Evolutionary conservation across 495 filamentous ascomycete species (phyloP), one percentile per base, ranked within the genome.

Genomic region (Xanthoparmelia taractica): DNA sequence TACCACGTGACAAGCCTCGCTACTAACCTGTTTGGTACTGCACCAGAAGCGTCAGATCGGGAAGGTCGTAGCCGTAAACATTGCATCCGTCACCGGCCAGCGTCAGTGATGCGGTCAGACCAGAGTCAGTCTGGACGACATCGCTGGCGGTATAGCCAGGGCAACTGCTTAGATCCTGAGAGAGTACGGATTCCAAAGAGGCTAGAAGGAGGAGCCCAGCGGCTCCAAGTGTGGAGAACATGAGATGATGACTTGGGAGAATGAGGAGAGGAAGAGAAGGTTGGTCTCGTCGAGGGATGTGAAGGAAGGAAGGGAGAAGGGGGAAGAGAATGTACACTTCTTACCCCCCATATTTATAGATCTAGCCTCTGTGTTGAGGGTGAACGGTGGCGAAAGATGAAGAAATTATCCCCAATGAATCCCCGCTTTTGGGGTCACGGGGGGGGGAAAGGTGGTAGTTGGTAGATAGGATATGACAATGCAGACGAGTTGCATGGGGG

Each of bases 131-230:
- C 40, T 81, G 77, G 60, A 78, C 74, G 48, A 92, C 74, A 72
- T 90, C 86, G 25, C 76, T 80, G 45, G 86, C 89, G 23, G 76
- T 80, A 69, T 95, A 95, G 8, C 90, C 90, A 18, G 88, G 87
- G 67, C 89, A 93, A 23, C 50, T n/a, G 29, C 50, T 54, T 18
- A 54, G 8, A 33, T 33, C 6, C 20, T 54, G 50, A 18, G 50
- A 54, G 29, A 33, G 13, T 33, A 54, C 29, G 29, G 50, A 2
- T 20, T 15, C 33, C 29, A 54, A 6, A 33, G 29, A 33, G 20
- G 3, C 50, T 15, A 54, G 47, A 29, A 50, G 50, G 29, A 54
- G 13, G 29, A 33, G 29, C 50, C 29, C 50, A 54, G 27, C 50
- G 15, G 50, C 50, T 54, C 50, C 50, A 12, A 54, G 1, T 33